A percentile compares a stretch with the other conserved stretches of the same genome.
These are phyloP conservation scores for Babesia gibsoni DNA, from an alignment of 169 alveolate species.

Conservation along the genomic window DNA sequence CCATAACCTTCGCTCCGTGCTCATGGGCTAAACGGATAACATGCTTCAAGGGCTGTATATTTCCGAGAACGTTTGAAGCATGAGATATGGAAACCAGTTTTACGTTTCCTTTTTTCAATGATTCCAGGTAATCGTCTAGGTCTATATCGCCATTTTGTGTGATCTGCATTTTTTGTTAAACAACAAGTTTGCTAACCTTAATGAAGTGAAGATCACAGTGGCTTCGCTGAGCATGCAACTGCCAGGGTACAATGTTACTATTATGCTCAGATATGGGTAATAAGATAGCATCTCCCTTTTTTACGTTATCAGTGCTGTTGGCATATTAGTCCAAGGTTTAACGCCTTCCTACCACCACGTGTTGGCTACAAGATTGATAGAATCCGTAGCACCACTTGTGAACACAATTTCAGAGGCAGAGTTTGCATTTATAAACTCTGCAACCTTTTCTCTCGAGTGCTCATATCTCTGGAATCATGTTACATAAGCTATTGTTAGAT, in stretches of 20 bases:
- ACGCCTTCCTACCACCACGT: conserved; percentile 41
- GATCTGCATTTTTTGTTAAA: not conserved
- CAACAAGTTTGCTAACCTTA: conserved; percentile 22
- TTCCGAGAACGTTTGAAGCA: conserved; percentile 71
- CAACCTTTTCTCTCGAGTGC: conserved; percentile 47
- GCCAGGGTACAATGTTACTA: conserved; percentile 77
- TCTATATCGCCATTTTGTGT: conserved; percentile 58
- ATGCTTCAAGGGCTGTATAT: conserved; percentile 40
- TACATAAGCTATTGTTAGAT: conserved; percentile 30
- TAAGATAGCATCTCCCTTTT: conserved; percentile 59
- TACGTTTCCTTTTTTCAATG: conserved; percentile 21
- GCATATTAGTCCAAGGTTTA: not conserved
- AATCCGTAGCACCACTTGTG: conserved; percentile 74
- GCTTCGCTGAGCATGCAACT: conserved; percentile 30
- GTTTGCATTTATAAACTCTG: conserved; percentile 58
- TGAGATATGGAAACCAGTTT: conserved; percentile 66
- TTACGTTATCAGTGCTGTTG: conserved; percentile 34
- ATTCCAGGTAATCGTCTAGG: conserved; percentile 48
- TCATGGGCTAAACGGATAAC: conserved; percentile 46
- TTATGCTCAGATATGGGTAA: conserved; percentile 68
- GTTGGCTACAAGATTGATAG: conserved; percentile 64
- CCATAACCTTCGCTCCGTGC: conserved; percentile 48
- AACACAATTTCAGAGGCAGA: conserved; percentile 56
- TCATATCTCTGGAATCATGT: conserved; percentile 47
- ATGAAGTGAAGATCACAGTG: conserved; percentile 51